Percentiles rank a stretch among this genome's conserved stretches.
These are phyloP conservation scores for Nemania bipapillata DNA, from an alignment of 2,329 filamentous ascomycete species.

Conservation along the genomic window DNA sequence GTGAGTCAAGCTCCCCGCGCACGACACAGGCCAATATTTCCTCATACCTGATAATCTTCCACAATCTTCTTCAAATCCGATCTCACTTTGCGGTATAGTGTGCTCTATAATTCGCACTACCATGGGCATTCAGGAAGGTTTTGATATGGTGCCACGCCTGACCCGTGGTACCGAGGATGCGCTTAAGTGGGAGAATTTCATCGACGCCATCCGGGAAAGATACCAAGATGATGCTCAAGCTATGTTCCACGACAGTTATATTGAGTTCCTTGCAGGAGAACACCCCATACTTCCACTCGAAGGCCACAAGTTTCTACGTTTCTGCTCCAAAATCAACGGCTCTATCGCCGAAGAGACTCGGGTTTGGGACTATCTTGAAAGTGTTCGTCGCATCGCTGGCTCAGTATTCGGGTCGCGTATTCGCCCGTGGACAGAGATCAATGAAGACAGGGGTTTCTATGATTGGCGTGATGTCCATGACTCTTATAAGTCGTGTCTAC, in stretches of 20 bases:
- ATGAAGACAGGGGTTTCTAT: not conserved
- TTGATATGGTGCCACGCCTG: not conserved
- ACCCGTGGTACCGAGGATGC: not conserved
- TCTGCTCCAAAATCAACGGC: slow-evolving; percentile 10
- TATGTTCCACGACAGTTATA: not conserved
- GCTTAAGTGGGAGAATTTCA: not conserved
- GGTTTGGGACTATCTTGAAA: not conserved
- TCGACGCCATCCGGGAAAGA: not conserved
- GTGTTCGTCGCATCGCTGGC: not conserved
- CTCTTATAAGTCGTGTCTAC: not conserved
- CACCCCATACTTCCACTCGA: slow-evolving; percentile 6
- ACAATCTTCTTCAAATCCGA: not conserved
- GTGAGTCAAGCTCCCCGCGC: not conserved
- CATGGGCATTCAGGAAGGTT: not conserved
- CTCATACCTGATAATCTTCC: not conserved
- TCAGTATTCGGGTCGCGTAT: not conserved
- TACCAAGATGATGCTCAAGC: slow-evolving; percentile 6
- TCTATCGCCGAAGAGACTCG: not conserved
- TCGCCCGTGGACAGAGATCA: not conserved
- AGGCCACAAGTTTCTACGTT: slow-evolving; percentile 19
- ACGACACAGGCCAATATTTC: not conserved
- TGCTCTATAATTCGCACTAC: not conserved
- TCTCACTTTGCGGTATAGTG: not conserved
- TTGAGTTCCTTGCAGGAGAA: slow-evolving; percentile 7
- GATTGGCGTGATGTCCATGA: not conserved